A percentile compares a stretch with the other conserved stretches of the same genome.
These are phyloP conservation scores for Globisporangium polare DNA, from an alignment of 352 stramenopile genomes.

Conservation along the genomic window DNA sequence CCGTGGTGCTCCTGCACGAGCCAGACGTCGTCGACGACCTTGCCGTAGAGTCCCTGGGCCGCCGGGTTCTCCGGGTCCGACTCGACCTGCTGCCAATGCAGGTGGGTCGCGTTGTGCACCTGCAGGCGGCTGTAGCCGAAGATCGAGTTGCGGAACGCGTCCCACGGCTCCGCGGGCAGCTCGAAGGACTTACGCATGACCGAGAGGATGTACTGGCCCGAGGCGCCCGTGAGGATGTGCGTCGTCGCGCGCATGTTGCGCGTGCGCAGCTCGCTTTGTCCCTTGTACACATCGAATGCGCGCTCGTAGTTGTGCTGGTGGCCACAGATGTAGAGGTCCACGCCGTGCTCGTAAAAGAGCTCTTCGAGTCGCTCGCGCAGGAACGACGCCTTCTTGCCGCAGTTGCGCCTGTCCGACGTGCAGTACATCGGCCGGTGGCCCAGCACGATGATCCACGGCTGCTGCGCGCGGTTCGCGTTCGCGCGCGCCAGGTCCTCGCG, in stretches of 20 bases:
- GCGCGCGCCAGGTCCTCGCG: constrained; percentile 50
- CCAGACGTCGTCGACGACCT: constrained; percentile 87
- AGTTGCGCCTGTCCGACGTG: constrained; percentile 74
- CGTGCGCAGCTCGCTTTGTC: constrained; percentile 54
- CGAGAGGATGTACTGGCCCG: constrained; percentile 77
- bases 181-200: constrained; percentile 81
- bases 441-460: constrained; percentile 83
- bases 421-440: constrained; percentile 88
- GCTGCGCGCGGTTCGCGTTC: constrained; percentile 57
- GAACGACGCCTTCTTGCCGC: constrained; percentile 54
- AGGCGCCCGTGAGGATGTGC: constrained; percentile 87
- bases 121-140: constrained; percentile 86
- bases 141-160: constrained; percentile 84
- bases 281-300: constrained; percentile 78
- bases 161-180: constrained; percentile 51
- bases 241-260: constrained; percentile 83
- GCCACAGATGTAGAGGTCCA: constrained; percentile 87
- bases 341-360: constrained; percentile 70
- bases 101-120: constrained; percentile 83
- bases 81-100: constrained; percentile 87
- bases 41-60: constrained; percentile 66
- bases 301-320: constrained; percentile 92
- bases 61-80: constrained; percentile 75
- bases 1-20: constrained; percentile 87
- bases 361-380: constrained; percentile 71